Conservation (phyloP, 106 monocot genomes). For the Dendrobium catenatum region DNA sequence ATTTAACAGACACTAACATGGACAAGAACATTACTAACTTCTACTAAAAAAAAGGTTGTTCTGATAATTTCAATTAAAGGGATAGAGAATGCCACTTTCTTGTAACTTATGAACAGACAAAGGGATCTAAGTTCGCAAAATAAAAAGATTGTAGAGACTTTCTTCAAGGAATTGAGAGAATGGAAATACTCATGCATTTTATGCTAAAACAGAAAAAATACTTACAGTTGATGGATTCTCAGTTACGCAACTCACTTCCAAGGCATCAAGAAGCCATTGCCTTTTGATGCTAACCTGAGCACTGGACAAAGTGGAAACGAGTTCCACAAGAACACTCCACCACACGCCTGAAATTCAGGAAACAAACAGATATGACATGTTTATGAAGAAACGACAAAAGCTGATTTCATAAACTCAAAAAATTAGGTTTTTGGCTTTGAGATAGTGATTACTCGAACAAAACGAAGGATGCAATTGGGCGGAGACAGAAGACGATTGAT, state of each 20-base stretch:
- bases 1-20: background rate
- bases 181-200: background rate
- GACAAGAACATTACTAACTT: background rate
- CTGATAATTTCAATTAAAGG: background rate
- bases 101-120: background rate
- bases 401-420: background rate
- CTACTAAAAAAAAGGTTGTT: background rate
- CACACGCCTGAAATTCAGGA: conserved; percentile 42
- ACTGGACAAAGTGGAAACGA: conserved; percentile 37
- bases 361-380: background rate
- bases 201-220: background rate
- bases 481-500: too few relatives aligned
- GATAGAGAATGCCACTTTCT: background rate
- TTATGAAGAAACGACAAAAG: background rate
- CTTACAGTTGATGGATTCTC: conserved; percentile 71
- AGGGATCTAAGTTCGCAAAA: background rate
- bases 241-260: conserved; percentile 69
- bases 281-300: conserved; percentile 34
- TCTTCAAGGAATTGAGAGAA: background rate
- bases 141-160: background rate
- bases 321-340: conserved; percentile 77
- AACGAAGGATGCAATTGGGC: too few relatives aligned
- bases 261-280: conserved; percentile 88
- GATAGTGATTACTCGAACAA: too few relatives aligned
- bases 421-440: too few relatives aligned